A percentile compares a stretch with the other conserved stretches of the same genome.
phyloP scores from a whole-genome alignment of 2,329 filamentous ascomycete genomes.

The Colletotrichum gigasporum region DNA sequence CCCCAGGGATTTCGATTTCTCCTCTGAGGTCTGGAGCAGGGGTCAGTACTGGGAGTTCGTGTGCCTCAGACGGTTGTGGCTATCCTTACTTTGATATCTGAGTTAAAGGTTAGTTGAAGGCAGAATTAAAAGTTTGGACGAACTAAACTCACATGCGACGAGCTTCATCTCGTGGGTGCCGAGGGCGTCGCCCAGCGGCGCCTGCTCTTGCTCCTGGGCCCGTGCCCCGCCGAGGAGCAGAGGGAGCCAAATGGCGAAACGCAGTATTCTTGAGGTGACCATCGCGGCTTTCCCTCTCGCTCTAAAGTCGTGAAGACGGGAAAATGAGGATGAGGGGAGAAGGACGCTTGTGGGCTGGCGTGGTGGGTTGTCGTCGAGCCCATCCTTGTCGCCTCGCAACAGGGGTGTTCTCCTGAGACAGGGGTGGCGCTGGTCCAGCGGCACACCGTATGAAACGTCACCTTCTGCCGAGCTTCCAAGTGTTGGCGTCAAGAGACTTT shows the following conservation, averaged over 20 bases:
- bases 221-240: background rate
- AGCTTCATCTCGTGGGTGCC: background rate
- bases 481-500: background rate
- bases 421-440: background rate
- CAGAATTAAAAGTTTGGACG: background rate
- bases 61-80: background rate
- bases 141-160: conserved; percentile 21
- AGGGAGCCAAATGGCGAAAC: background rate
- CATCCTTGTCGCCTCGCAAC: conserved; percentile 3
- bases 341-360: background rate
- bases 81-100: conserved; percentile 6
- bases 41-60: background rate
- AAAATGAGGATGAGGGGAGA: background rate
- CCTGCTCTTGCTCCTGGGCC: background rate
- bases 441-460: conserved; percentile 1
- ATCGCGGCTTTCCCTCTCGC: no score
- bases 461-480: background rate
- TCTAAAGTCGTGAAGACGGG: background rate
- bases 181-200: background rate
- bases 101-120: background rate
- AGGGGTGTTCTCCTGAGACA: conserved; percentile 4
- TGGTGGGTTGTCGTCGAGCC: conserved; percentile 3
- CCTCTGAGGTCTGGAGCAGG: background rate
- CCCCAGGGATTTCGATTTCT: background rate
- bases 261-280: background rate